Evolutionary conservation across 2,329 filamentous ascomycete genomes (phyloP), one percentile per base, ranked within the genome.

Genomic region (Trichophyton verrucosum): DNA sequence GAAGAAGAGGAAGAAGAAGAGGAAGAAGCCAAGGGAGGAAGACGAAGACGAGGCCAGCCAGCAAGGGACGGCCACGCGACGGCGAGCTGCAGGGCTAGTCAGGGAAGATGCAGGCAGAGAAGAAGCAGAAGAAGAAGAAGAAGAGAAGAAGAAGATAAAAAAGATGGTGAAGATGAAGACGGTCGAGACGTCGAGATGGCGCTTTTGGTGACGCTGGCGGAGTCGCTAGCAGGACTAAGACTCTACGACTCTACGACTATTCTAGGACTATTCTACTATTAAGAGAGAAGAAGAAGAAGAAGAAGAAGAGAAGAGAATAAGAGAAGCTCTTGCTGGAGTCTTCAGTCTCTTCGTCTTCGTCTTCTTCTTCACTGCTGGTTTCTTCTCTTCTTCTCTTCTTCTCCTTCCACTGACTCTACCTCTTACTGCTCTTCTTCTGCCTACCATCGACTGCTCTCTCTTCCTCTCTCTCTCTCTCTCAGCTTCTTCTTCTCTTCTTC

Each of bases 1-100:
- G 44, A 38, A 38, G 20, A 22, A 22, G 46, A 9, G 30, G 20
- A 15, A 24, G 20, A 9, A 13, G 20, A 51, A 5, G 46, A 11
- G 6, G 20, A 13, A 27, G 30, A 20, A 20, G 49, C 49, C 49
- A 55, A 27, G 49, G 27, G n/a, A 17, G 27, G 27, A 17, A 24
- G 49, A 49, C 4, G 46, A 27, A 22, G 11, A 17, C 15, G 27
- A 17, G 15, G 49, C 49, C 49, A 36, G 49, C 49, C 49, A 55
- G 49, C 49, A 55, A 27, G 49, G 49, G 49, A 55, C 30, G 49
- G 49, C 49, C 49, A 55, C 49, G 49, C 49, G 49, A 55, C 47
- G 47, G 47, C 44, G 46, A 49, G 20, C 49, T 55, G 49, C 49
- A 55, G 49, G 33, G 15, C 13, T 27, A 13, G 24, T 15, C 27